These are phyloP conservation scores for Metschnikowia anglica DNA, from an alignment of 805 yeast species.

Conservation along the genomic window DNA sequence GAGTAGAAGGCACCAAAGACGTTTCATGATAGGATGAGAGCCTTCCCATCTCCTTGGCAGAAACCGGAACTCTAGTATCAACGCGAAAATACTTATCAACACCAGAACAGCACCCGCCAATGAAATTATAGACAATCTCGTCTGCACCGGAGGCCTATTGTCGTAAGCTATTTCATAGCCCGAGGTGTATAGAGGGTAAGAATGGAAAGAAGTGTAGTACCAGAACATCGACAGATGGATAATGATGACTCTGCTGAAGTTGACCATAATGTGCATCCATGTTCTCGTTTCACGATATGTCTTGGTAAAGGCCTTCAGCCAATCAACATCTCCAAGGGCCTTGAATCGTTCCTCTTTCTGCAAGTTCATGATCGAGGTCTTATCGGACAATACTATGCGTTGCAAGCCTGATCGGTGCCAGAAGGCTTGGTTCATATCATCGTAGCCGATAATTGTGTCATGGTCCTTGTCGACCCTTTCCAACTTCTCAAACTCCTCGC, in stretches of 20 bases:
- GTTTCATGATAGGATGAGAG: slow-evolving; percentile 53
- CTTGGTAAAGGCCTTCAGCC: slow-evolving; percentile 78
- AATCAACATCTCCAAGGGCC: slow-evolving; percentile 52
- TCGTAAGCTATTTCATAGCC: slow-evolving; percentile 52
- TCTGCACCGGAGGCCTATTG: slow-evolving; percentile 60
- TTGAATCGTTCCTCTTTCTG: slow-evolving; percentile 57
- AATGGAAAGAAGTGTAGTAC: slow-evolving; percentile 69
- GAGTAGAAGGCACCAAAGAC: slow-evolving; percentile 44
- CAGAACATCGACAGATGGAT: slow-evolving; percentile 73
- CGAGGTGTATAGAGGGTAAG: slow-evolving; percentile 64
- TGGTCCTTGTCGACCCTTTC: slow-evolving; percentile 61
- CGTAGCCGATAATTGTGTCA: slow-evolving; percentile 73
- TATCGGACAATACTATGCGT: slow-evolving; percentile 47
- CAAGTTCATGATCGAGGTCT: slow-evolving; percentile 49
- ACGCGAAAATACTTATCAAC: slow-evolving; percentile 53
- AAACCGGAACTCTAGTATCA: slow-evolving; percentile 56
- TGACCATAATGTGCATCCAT: slow-evolving; percentile 93
- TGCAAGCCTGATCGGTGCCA: slow-evolving; percentile 78
- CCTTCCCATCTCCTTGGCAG: slow-evolving; percentile 78
- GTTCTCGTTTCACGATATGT: slow-evolving; percentile 95
- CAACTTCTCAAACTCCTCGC: slow-evolving; percentile 42
- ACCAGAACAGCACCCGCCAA: slow-evolving; percentile 64
- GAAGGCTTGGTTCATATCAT: slow-evolving; percentile 84
- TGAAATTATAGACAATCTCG: slow-evolving; percentile 57
- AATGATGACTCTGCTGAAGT: slow-evolving; percentile 75